These are phyloP conservation scores for Alternaria metachromatica DNA, from an alignment of 2,329 filamentous ascomycete genomes.

Conservation along the genomic window DNA sequence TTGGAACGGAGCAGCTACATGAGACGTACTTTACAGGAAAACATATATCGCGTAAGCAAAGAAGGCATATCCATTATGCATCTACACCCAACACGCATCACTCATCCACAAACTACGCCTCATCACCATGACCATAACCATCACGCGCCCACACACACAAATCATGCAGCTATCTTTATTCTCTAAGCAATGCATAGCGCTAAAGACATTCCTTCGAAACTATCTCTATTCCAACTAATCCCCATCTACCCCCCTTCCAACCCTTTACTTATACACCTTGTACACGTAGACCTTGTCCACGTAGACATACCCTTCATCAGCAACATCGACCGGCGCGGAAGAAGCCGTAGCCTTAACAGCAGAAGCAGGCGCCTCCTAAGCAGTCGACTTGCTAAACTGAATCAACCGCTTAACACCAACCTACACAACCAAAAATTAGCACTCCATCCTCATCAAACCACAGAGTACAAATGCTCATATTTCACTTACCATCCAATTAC, in stretches of 20 bases:
- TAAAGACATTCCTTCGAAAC: neutral
- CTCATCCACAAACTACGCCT: too few relatives aligned
- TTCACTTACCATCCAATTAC: constrained; percentile 59
- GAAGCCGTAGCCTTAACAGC: too few relatives aligned
- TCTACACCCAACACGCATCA: too few relatives aligned
- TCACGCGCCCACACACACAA: neutral
- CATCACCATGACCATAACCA: too few relatives aligned
- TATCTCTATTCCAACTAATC: neutral
- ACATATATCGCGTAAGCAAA: too few relatives aligned
- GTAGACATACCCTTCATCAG: neutral
- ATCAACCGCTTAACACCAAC: constrained; percentile 49
- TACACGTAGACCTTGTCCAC: neutral
- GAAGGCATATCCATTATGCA: too few relatives aligned
- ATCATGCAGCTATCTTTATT: neutral
- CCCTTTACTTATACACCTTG: constrained; percentile 1
- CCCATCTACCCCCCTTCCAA: neutral
- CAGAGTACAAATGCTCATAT: neutral
- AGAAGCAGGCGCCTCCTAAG: neutral
- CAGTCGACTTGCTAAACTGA: constrained; percentile 47
- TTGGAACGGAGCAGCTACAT: too few relatives aligned
- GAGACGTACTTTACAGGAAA: too few relatives aligned
- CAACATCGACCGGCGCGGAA: neutral
- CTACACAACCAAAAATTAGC: constrained; percentile 2
- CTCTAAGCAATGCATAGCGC: neutral
- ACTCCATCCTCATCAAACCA: constrained; percentile 8